Evolutionary conservation across 2,329 filamentous ascomycete genomes (phyloP).

Genomic region (Epichloe uncinata): DNA sequence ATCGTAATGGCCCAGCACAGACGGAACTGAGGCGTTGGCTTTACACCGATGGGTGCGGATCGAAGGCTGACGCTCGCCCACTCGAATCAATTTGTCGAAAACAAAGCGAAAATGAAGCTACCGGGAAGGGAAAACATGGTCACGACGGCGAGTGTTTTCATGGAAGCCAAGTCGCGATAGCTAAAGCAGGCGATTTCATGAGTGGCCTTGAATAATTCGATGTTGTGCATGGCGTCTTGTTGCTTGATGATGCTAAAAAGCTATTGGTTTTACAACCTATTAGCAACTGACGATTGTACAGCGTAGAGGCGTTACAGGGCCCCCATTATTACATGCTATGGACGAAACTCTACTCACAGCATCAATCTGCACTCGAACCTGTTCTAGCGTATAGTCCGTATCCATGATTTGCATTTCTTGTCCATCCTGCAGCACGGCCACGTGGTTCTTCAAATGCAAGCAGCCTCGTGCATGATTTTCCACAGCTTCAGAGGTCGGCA

Average conservation of each 20-base stretch:
- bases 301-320: too few relatives aligned
- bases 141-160: slow-evolving; percentile 31
- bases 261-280: too few relatives aligned
- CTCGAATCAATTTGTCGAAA: slow-evolving; percentile 23
- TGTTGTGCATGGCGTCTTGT: too few relatives aligned
- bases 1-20: slow-evolving; percentile 14
- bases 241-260: too few relatives aligned
- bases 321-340: too few relatives aligned
- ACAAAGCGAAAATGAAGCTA: slow-evolving; percentile 28
- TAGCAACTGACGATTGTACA: too few relatives aligned
- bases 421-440: slow-evolving; percentile 18
- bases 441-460: slow-evolving; percentile 14
- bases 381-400: slow-evolving; percentile 8
- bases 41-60: not conserved
- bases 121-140: slow-evolving; percentile 31
- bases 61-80: slow-evolving; percentile 15
- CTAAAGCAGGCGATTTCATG: slow-evolving; percentile 10
- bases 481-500: not conserved
- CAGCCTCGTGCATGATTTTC: slow-evolving; percentile 4
- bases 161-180: slow-evolving; percentile 26
- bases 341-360: slow-evolving; percentile 21
- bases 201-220: too few relatives aligned
- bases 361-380: slow-evolving; percentile 22
- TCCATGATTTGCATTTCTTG: slow-evolving; percentile 24
- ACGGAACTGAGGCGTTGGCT: too few relatives aligned